A percentile compares a stretch with the other conserved stretches of the same genome.
phyloP scores from a whole-genome alignment of 2,329 filamentous ascomycete genomes.

The Aspergillus texensis region DNA sequence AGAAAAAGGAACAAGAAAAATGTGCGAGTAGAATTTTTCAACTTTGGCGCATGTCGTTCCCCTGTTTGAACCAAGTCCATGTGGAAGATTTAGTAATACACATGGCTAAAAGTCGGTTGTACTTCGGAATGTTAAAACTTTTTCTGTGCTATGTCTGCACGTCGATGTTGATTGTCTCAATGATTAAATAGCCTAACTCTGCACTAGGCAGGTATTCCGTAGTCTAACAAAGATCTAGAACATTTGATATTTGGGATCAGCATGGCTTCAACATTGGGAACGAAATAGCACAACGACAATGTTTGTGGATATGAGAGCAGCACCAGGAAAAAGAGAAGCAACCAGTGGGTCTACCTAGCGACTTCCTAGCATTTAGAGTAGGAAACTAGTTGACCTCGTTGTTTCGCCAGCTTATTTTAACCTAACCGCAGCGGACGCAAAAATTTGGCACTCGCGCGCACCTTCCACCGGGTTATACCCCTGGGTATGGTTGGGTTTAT shows the following conservation, averaged over 20 bases:
- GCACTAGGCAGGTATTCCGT: not conserved
- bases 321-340: not conserved
- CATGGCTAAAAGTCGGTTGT: not conserved
- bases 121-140: not conserved
- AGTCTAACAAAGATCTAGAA: not conserved
- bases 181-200: not conserved
- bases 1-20: not conserved
- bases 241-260: not conserved
- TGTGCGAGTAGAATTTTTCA: not conserved
- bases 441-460: not conserved
- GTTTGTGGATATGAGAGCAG: not conserved
- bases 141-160: not conserved
- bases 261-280: not conserved
- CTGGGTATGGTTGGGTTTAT: not conserved
- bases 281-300: not conserved
- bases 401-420: not conserved
- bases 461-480: not conserved
- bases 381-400: not conserved
- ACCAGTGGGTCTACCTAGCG: not conserved
- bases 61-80: not conserved
- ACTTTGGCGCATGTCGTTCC: not conserved
- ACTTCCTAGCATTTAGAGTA: not conserved
- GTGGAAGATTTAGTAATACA: not conserved
- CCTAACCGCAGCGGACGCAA: not conserved
- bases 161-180: not conserved